A percentile compares a stretch with the other conserved stretches of the same genome.
Evolutionary conservation across 2,329 filamentous ascomycete genomes (phyloP).

Genomic region (Ophiosphaerella herpotricha): DNA sequence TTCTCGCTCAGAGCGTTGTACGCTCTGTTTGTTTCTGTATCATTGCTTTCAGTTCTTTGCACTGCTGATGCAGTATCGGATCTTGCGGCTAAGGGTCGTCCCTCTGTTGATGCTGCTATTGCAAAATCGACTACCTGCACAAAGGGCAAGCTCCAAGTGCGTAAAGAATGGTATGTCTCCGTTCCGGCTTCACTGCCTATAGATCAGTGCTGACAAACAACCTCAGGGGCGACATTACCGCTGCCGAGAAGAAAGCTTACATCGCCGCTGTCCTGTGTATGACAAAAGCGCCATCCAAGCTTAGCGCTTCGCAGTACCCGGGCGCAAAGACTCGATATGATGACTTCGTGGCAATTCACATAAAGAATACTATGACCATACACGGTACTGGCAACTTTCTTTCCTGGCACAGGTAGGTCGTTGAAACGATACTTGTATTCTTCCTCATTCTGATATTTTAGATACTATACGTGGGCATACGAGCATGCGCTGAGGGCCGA

Average conservation of each 20-base stretch:
- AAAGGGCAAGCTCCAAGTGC: conserved; percentile 36
- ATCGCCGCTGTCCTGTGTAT: conserved; percentile 44
- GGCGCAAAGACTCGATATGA: conserved; percentile 43
- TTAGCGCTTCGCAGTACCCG: conserved; percentile 26
- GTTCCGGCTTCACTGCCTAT: not conserved
- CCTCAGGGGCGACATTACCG: conserved; percentile 33
- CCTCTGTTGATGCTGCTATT: conserved; percentile 31
- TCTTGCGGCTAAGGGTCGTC: conserved; percentile 31
- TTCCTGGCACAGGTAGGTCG: conserved; percentile 44
- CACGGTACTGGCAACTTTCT: conserved; percentile 45
- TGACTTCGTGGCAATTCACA: conserved; percentile 45
- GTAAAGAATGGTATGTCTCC: conserved; percentile 33
- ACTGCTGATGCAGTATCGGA: conserved; percentile 34
- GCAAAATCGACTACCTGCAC: conserved; percentile 37
- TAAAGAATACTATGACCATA: conserved; percentile 42
- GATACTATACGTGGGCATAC: conserved; percentile 48
- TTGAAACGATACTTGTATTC: too few relatives aligned
- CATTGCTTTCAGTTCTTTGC: conserved; percentile 24
- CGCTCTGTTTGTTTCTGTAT: conserved; percentile 24
- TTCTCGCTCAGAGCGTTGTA: conserved; percentile 24
- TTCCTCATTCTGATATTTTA: too few relatives aligned
- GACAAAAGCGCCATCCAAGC: conserved; percentile 29
- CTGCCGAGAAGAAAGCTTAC: conserved; percentile 41
- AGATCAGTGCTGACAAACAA: conserved; percentile 3
- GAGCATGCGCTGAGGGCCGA: conserved; percentile 50